These are phyloP conservation scores for Artomyces pyxidatus DNA, from an alignment of 768 basidiomycete species.

Conservation along the genomic window DNA sequence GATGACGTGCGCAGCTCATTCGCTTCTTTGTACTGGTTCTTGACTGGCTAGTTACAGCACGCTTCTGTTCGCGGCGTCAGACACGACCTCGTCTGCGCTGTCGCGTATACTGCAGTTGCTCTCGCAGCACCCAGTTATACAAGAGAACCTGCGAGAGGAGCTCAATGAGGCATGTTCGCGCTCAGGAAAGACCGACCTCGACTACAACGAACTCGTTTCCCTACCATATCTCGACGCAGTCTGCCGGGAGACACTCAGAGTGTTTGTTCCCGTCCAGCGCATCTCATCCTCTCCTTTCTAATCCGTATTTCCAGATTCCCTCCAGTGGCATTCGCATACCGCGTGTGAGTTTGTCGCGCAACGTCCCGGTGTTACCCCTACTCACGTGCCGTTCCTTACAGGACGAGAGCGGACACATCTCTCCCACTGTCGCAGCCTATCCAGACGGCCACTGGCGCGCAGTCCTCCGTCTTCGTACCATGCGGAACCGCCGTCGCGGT, in stretches of 20 bases:
- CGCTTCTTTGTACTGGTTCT: too few species aligned
- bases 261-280: too few species aligned
- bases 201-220: conserved; percentile 18
- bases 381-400: background rate
- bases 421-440: background rate
- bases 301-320: background rate
- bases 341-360: background rate
- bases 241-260: conserved; percentile 16
- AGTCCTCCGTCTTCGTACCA: background rate
- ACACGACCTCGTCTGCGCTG: conserved; percentile 24
- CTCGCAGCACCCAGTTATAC: conserved; percentile 18
- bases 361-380: background rate
- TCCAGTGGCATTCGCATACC: background rate
- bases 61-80: conserved; percentile 1
- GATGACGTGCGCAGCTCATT: conserved; percentile 21
- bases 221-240: conserved; percentile 25
- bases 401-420: background rate
- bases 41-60: too few species aligned
- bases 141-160: conserved; percentile 22
- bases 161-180: conserved; percentile 8
- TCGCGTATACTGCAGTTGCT: conserved; percentile 22
- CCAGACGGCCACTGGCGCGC: background rate
- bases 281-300: background rate
- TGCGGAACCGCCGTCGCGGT: background rate
- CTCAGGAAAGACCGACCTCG: conserved; percentile 11